Percentiles rank a stretch among this genome's conserved stretches.
phyloP scores from a whole-genome alignment of 352 stramenopile species.

The Phytophthora macrochlamydospora region DNA sequence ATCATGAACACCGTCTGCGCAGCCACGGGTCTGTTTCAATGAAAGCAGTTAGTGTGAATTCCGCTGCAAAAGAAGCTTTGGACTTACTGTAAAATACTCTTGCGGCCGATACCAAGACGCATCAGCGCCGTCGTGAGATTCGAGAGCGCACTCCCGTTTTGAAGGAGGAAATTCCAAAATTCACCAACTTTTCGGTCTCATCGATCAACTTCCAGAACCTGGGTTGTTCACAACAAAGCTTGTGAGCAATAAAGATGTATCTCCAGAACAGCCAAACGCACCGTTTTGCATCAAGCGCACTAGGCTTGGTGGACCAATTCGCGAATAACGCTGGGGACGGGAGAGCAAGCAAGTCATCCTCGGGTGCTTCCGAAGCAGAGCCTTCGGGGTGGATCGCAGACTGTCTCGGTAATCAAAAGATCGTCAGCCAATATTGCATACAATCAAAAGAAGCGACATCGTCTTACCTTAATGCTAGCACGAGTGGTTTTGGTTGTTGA shows the following conservation, averaged over 20 bases:
- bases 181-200: constrained; percentile 63
- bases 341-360: constrained; percentile 65
- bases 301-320: constrained; percentile 34
- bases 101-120: constrained; percentile 59
- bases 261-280: constrained; percentile 10
- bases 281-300: constrained; percentile 52
- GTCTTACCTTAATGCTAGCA: constrained; percentile 39
- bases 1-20: constrained; percentile 49
- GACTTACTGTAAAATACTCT: constrained; percentile 64
- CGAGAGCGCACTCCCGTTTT: constrained; percentile 45
- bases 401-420: constrained; percentile 7
- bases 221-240: neutral
- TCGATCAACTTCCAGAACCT: constrained; percentile 78
- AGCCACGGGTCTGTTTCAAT: constrained; percentile 41
- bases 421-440: neutral
- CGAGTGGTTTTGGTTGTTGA: constrained; percentile 27
- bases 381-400: constrained; percentile 14
- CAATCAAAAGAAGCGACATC: neutral
- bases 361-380: constrained; percentile 58
- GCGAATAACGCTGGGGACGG: constrained; percentile 43
- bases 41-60: no score
- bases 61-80: no score
- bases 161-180: constrained; percentile 65
- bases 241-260: constrained; percentile 1
- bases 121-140: constrained; percentile 52